A percentile compares a stretch with the other conserved stretches of the same genome.
Evolutionary conservation across 2,329 filamentous ascomycete species (phyloP).

Genomic region (Neopestalotiopsis sp.): DNA sequence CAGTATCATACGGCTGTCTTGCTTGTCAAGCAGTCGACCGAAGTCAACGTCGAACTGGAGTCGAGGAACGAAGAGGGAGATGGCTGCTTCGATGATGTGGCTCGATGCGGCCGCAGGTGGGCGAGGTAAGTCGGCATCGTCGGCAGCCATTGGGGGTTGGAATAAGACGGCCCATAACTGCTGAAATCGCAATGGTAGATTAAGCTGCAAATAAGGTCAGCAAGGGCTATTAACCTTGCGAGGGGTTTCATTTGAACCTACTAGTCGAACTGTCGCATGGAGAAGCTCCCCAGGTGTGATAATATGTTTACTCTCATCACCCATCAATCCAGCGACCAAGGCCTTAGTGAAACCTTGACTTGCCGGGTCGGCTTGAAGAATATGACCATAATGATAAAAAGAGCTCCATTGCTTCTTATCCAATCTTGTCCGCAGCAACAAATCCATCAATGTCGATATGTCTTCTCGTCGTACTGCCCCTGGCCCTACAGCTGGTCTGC

Average conservation of each 20-base stretch:
- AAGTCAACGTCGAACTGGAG: background rate
- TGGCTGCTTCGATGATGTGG: background rate
- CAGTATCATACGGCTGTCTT: background rate
- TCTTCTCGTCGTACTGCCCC: background rate
- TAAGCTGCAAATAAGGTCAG: background rate
- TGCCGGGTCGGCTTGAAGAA: background rate
- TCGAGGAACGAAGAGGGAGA: background rate
- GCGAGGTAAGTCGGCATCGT: background rate
- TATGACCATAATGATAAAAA: background rate
- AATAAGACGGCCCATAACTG: conserved; percentile 11
- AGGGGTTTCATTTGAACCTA: background rate
- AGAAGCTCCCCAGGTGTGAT: background rate
- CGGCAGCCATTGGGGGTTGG: background rate
- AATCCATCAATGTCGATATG: background rate
- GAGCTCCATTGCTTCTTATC: background rate
- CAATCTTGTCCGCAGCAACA: background rate
- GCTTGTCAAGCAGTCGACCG: background rate
- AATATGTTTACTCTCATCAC: background rate
- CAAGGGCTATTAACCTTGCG: background rate
- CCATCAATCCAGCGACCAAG: background rate
- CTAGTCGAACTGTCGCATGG: background rate
- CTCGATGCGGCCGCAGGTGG: background rate
- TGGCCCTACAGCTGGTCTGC: background rate
- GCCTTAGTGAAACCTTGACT: background rate
- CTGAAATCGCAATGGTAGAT: conserved; percentile 1